These are phyloP conservation scores for Leccinum variabile DNA, from an alignment of 1,284 basidiomycete genomes.

Conservation along the genomic window DNA sequence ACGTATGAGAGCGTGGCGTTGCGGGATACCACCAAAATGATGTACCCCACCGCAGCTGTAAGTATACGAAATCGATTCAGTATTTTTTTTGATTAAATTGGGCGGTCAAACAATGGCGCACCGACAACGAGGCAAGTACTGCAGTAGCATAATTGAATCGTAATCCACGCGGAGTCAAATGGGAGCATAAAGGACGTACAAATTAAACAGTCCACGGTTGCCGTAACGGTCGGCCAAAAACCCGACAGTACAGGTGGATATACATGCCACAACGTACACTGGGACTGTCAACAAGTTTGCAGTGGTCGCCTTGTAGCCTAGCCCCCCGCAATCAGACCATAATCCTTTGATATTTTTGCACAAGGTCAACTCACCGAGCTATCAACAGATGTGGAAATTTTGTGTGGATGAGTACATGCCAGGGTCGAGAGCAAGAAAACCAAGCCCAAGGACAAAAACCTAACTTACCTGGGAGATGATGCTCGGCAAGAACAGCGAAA, in stretches of 20 bases:
- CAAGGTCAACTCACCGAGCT: constrained; percentile 47
- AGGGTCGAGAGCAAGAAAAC: not conserved
- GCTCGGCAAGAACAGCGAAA: constrained; percentile 69
- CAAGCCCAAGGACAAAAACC: not conserved
- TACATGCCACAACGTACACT: constrained; percentile 65
- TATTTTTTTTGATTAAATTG: not conserved
- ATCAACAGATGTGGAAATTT: constrained; percentile 9
- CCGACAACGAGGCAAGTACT: constrained; percentile 41
- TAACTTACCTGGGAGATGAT: constrained; percentile 60
- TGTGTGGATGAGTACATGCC: not conserved
- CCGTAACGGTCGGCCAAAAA: constrained; percentile 62
- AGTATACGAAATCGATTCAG: constrained; percentile 7
- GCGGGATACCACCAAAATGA: constrained; percentile 65
- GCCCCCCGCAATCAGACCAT: constrained; percentile 1
- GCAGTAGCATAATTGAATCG: not conserved
- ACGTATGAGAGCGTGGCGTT: constrained; percentile 67
- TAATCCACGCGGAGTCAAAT: constrained; percentile 1
- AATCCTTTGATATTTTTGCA: not conserved
- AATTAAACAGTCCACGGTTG: constrained; percentile 58
- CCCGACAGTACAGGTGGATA: constrained; percentile 63
- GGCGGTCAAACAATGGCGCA: constrained; percentile 22
- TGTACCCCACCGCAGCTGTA: constrained; percentile 55
- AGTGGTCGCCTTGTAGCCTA: constrained; percentile 64
- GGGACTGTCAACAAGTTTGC: constrained; percentile 74
- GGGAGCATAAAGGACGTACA: constrained; percentile 43